Percentiles rank a stretch among this genome's conserved stretches.
Evolutionary conservation across 2,329 filamentous ascomycete genomes (phyloP).

Genomic region (Fusarium sp.): DNA sequence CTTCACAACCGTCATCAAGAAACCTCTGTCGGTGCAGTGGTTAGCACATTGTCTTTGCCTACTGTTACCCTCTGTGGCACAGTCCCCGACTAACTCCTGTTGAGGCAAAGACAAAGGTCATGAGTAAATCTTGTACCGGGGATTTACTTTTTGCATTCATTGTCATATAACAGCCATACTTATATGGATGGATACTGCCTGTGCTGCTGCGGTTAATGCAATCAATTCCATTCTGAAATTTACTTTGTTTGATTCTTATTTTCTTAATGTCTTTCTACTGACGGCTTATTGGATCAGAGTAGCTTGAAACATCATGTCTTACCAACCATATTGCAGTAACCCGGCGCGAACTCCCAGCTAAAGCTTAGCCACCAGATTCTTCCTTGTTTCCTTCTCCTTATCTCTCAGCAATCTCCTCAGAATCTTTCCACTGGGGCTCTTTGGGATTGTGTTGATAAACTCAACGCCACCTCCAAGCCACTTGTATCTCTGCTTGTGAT

Average conservation of each 20-base stretch:
- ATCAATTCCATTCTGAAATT: not conserved
- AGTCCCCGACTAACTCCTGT: too few species aligned
- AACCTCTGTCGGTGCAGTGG: not conserved
- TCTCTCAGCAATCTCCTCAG: accelerated
- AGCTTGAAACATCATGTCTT: accelerated
- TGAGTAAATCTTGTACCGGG: not conserved
- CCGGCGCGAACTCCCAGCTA: not conserved
- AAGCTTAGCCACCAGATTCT: not conserved
- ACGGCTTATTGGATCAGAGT: too few species aligned
- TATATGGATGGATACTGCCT: too few species aligned
- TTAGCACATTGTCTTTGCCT: not conserved
- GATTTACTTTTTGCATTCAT: not conserved
- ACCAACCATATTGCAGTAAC: too few species aligned
- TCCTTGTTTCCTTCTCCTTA: not conserved
- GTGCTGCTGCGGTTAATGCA: too few species aligned
- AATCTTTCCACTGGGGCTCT: not conserved
- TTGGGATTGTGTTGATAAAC: not conserved
- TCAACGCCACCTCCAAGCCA: not conserved
- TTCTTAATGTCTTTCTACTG: accelerated
- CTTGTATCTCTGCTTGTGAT: not conserved
- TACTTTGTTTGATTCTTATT: accelerated
- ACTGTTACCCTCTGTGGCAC: not conserved
- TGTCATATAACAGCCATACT: too few species aligned
- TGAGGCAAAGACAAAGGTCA: not conserved
- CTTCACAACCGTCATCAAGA: not conserved